These are phyloP conservation scores for Cutaneotrichosporon spelunceum DNA, from an alignment of 1,284 basidiomycete genomes.

Conservation along the genomic window DNA sequence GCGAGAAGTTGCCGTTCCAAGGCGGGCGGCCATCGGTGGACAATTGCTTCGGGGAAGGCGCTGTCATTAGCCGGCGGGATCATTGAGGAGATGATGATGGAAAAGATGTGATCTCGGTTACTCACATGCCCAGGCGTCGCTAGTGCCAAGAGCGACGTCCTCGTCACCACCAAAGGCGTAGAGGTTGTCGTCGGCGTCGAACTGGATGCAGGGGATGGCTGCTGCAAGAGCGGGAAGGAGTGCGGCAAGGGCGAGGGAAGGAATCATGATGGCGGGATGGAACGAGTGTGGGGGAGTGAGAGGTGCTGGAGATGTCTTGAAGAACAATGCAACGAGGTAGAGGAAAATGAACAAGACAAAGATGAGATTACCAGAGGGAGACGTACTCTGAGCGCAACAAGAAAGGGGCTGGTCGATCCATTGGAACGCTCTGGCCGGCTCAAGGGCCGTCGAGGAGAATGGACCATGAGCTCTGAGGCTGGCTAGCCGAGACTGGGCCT, in stretches of 20 bases:
- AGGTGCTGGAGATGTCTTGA: not conserved
- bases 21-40: slow-evolving; percentile 47
- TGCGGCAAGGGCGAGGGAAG: slow-evolving; percentile 29
- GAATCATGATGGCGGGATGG: slow-evolving; percentile 14
- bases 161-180: slow-evolving; percentile 50
- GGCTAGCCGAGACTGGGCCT: too few species aligned
- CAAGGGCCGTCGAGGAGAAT: too few species aligned
- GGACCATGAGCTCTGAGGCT: too few species aligned
- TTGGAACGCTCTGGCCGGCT: too few species aligned
- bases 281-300: not conserved
- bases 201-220: slow-evolving; percentile 49
- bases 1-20: slow-evolving; percentile 49
- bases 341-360: not conserved
- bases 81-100: not conserved
- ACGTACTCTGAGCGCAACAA: not conserved
- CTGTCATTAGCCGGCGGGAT: slow-evolving; percentile 24
- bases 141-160: slow-evolving; percentile 49
- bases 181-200: slow-evolving; percentile 47
- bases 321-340: not conserved
- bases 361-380: not conserved
- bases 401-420: not conserved
- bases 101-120: slow-evolving; percentile 7
- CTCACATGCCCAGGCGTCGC: slow-evolving; percentile 46
- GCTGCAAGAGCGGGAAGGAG: slow-evolving; percentile 29
- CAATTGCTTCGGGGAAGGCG: slow-evolving; percentile 35